Evolutionary conservation across 306 rosid species (phyloP), one percentile per base, ranked within the genome.

Genomic region (Abrus precatorius): DNA sequence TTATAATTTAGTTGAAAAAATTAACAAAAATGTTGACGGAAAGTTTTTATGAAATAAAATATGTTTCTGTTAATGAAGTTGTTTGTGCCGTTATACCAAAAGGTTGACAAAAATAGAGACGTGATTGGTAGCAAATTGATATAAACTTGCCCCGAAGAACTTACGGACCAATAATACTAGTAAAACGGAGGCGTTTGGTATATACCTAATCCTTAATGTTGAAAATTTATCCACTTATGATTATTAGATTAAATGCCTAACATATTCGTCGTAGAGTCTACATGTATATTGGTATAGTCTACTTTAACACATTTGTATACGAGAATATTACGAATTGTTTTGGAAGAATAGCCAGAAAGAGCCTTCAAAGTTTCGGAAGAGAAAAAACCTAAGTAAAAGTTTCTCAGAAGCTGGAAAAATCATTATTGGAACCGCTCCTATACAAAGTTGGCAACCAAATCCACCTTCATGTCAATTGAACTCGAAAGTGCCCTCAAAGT

Each of bases 51-150:
- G 6, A 14, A 78, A 59, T 75, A 62, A 69, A 71, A 71, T 47
- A 7, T 14, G 71, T 6, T 7, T 84, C 9, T 14, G 73, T 68
- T 84, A 76, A 66, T 36, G 91, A 63, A 80, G 84, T 85, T 57
- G 91, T 85, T 83, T 85, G 80, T 82, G 91, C 73, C 55, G 83
- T 79, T 85, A 54, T 82, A 87, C 88, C 91, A 82, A 82, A 79
- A 85, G 43, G 79, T 85, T 87, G 88, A 87, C 75, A 53, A 82
- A 83, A 60, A 49, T 55, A 9, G 54, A 67, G 73, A 71, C 41
- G 83, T 14, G 54, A 69, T 44, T 63, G 78, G 34, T 52, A 36
- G 48, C 5, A 80, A 83, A 54, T 72, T 77, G 74, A 74, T 6
- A 73, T 77, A 9, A 38, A 63, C 84, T 48, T 63, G 64, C 34